Conservation (phyloP, 768 basidiomycete genomes). For the Omphalotus guepiniiformis region DNA sequence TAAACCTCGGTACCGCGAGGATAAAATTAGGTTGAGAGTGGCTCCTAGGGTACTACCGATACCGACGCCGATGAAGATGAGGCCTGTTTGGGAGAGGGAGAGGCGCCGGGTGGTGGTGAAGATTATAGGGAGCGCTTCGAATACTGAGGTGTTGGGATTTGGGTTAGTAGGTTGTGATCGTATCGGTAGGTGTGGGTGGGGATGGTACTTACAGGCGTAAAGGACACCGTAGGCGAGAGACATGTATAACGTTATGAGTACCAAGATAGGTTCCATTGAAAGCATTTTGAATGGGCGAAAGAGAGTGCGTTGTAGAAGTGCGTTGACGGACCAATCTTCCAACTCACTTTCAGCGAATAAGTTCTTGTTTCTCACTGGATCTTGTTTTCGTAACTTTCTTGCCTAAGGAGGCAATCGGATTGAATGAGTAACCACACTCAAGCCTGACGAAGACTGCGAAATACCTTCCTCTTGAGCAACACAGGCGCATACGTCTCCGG, state of each 20-base stretch:
- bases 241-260: constrained; percentile 43
- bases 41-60: constrained; percentile 30
- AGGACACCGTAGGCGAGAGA: constrained; percentile 46
- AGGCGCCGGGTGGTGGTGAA: constrained; percentile 31
- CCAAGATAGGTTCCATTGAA: constrained; percentile 45
- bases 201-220: constrained; percentile 46
- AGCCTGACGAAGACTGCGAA: not conserved
- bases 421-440: constrained; percentile 16
- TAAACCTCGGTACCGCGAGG: constrained; percentile 26
- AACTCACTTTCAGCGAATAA: constrained; percentile 31
- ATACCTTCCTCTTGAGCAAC: constrained; percentile 43
- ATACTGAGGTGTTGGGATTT: constrained; percentile 20
- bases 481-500: constrained; percentile 69
- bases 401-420: too few species aligned
- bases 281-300: constrained; percentile 49
- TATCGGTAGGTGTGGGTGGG: not conserved
- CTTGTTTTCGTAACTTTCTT: constrained; percentile 33
- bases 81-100: constrained; percentile 29
- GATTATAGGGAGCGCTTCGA: constrained; percentile 34
- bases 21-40: constrained; percentile 18
- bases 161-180: not conserved
- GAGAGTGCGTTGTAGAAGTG: constrained; percentile 30
- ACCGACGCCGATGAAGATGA: constrained; percentile 37
- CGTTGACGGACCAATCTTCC: constrained; percentile 23
- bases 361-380: constrained; percentile 19